Base-by-base conservation (phyloP, 2,329 filamentous ascomycete genomes). In the Periconia sp. region DNA sequence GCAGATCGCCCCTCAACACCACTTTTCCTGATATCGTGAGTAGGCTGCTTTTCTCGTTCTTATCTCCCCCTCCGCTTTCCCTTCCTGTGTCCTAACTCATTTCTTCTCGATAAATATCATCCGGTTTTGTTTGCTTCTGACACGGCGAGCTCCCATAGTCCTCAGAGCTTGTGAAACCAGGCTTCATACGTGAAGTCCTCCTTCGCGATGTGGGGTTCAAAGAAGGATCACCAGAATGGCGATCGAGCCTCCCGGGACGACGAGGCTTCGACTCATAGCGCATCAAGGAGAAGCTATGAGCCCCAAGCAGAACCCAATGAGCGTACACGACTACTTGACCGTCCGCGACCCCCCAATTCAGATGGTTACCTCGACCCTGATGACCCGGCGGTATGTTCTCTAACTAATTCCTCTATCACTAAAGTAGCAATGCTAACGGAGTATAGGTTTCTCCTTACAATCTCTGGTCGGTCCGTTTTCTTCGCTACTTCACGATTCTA, bases 401-500 rank as follows among this genome's bases (percentile, higher is more conserved):
- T n/a, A 4, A 23, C n/a, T 26, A 17, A 25, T n/a, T 25, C 16
- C 12, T 4, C 18, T 1, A 32, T 3, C 10, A 18, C n/a, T 2
- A 28, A 12, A 17, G 23, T 9, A 9, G n/a, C 11, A 18, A 42
- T 46, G 24, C 60, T 69, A 46, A 66, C 30, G 10, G 19, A 34
- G 15, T 6, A 4, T 36, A 74, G 78, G 85, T 89, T 17, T 89
- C 90, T 3, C 94, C 94, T 0, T 96, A 96, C 74, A 99, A 99
- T 60, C 82, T 97, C 25, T 96, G 91, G 87, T 89, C 84, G 46
- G 88, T 99, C 36, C 86, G 94, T 13, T 82, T 88, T 33, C 77
- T 94, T 40, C 84, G 91, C 65, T 89, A 85, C 63, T 69, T 94
- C 48, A 92, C 90, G 4, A 77, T 95, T 41, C 59, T 89, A 25